A percentile compares a stretch with the other conserved stretches of the same genome.
Evolutionary conservation across 192 early-diverging fungal genomes (phyloP).

Genomic region (Glomus cerebriforme): DNA sequence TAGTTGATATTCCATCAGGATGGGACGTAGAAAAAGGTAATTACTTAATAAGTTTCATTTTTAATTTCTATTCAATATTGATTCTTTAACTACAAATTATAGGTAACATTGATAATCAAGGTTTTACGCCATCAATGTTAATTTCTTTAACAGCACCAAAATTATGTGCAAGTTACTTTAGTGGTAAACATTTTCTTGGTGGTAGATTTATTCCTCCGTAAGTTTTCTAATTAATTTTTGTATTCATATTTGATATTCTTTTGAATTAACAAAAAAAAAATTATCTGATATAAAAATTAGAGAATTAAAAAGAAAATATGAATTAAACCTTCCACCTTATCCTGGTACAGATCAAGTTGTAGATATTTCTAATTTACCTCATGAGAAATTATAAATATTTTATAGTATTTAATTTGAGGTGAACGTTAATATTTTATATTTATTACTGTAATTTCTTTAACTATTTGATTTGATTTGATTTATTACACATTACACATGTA

Average conservation of each 20-base stretch:
- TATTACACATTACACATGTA: too few species aligned
- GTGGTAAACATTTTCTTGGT: slow-evolving; percentile 82
- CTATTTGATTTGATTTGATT: too few species aligned
- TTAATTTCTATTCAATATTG: not conserved
- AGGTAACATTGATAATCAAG: slow-evolving; percentile 50
- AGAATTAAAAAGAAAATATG: slow-evolving; percentile 63
- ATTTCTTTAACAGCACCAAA: slow-evolving; percentile 95
- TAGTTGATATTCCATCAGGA: slow-evolving; percentile 92
- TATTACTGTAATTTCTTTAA: too few species aligned
- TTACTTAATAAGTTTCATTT: not conserved
- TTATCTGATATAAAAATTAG: slow-evolving; percentile 16
- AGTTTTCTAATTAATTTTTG: slow-evolving; percentile 6
- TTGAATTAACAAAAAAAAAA: not conserved
- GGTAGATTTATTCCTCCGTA: slow-evolving; percentile 86
- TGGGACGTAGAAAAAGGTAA: slow-evolving; percentile 92
- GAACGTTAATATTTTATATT: too few species aligned
- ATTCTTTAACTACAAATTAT: not conserved
- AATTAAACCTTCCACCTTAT: slow-evolving; percentile 70
- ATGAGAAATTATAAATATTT: slow-evolving; percentile 14
- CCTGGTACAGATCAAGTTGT: slow-evolving; percentile 66
- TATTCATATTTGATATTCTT: not conserved
- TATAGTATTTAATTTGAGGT: too few species aligned
- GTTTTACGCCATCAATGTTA: slow-evolving; percentile 78
- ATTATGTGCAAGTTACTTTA: slow-evolving; percentile 66
- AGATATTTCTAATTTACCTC: slow-evolving; percentile 16